phyloP scores from a whole-genome alignment of 768 basidiomycete genomes.

The Tulasnella calospora region DNA sequence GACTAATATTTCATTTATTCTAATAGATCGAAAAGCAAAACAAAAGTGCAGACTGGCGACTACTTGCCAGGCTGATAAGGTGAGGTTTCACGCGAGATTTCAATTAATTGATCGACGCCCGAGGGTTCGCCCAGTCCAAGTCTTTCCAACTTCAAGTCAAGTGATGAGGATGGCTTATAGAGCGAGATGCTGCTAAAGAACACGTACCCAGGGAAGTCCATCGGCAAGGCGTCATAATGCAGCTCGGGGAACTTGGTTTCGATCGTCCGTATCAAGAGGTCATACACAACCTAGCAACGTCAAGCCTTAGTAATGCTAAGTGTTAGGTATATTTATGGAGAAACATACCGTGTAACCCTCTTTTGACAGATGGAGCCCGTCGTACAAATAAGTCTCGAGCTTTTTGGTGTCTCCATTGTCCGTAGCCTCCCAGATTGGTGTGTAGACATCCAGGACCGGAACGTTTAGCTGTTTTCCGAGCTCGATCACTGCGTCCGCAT shows the following conservation, averaged over 20 bases:
- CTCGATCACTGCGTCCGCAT: slow-evolving; percentile 64
- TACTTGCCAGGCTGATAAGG: neutral
- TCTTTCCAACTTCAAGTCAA: slow-evolving; percentile 8
- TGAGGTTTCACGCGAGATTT: neutral
- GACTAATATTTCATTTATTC: neutral
- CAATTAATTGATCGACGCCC: neutral
- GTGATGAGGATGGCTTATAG: neutral
- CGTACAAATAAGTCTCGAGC: slow-evolving; percentile 52
- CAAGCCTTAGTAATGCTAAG: neutral
- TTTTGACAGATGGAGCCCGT: slow-evolving; percentile 78
- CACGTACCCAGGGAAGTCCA: slow-evolving; percentile 59
- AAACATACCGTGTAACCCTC: slow-evolving; percentile 64
- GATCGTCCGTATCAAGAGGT: slow-evolving; percentile 57
- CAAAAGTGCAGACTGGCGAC: neutral
- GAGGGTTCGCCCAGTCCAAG: slow-evolving; percentile 9
- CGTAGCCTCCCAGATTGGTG: slow-evolving; percentile 64
- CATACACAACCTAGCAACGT: slow-evolving; percentile 55
- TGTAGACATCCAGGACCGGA: slow-evolving; percentile 71
- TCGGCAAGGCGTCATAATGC: slow-evolving; percentile 55
- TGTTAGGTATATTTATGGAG: neutral
- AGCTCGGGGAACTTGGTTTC: slow-evolving; percentile 58
- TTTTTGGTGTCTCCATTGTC: slow-evolving; percentile 50
- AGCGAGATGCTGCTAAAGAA: neutral
- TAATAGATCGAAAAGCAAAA: neutral
- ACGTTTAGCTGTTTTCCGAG: slow-evolving; percentile 55